Evolutionary conservation across 2,329 filamentous ascomycete genomes (phyloP).

Genomic region (Alternaria arborescens): DNA sequence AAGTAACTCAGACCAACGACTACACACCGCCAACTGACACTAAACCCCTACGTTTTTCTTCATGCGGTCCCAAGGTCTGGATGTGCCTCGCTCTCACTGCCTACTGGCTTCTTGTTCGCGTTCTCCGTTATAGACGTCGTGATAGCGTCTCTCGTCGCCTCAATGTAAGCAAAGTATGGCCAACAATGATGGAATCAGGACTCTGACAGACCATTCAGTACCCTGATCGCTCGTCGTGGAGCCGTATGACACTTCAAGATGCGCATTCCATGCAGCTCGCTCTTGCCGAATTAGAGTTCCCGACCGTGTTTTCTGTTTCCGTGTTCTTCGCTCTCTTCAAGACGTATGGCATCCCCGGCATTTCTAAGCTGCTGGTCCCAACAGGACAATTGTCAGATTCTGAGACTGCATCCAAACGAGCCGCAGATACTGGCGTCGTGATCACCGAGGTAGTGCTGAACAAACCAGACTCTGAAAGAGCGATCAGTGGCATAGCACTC

Average conservation of each 20-base stretch:
- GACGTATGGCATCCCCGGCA: constrained; percentile 50
- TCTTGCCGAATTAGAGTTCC: not conserved
- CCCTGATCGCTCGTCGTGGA: not conserved
- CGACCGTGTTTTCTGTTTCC: not conserved
- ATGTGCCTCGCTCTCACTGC: not conserved
- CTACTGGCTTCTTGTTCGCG: not conserved
- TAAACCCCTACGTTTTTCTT: no score
- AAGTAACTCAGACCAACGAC: no score
- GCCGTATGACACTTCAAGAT: not conserved
- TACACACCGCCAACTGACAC: no score
- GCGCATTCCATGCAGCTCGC: not conserved
- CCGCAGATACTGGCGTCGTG: constrained; percentile 44
- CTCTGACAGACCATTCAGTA: not conserved
- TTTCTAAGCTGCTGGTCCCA: constrained; percentile 46
- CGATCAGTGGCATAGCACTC: constrained; percentile 61
- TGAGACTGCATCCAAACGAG: constrained; percentile 26
- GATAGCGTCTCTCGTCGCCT: not conserved
- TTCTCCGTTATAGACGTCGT: not conserved
- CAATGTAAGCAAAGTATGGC: not conserved
- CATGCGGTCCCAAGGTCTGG: no score
- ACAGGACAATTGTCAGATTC: constrained; percentile 38
- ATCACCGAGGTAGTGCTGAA: constrained; percentile 43
- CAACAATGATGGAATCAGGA: not conserved
- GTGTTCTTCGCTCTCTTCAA: constrained; percentile 19
- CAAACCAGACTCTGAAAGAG: constrained; percentile 45